Base-by-base conservation (phyloP, 1,139 yeast genomes). In the Kurtzmaniella quercitrusa region DNA sequence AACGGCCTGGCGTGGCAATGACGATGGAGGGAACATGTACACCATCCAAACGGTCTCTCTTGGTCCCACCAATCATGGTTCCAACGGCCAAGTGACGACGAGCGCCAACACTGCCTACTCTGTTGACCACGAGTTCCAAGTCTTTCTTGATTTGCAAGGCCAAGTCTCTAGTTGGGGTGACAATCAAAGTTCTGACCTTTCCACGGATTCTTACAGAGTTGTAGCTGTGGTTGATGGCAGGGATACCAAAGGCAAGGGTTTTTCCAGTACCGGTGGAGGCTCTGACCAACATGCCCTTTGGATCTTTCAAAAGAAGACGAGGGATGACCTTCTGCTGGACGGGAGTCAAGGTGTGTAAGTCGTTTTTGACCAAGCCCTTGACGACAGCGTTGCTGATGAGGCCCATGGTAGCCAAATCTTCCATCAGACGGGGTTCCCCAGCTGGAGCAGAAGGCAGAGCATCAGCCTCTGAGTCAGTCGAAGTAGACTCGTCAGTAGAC, bases 201-300 rank as follows among this genome's bases (percentile, higher is more conserved):
- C 64, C 66, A 43, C 66, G 65, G 34, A 56, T 52, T 14, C 50
- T 54, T n/a, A 61, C 59, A 37, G 56, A 58, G 8, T 59, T 48
- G 41, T 58, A 37, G 15, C 58, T 58, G 34, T 51, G 45, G 57
- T 87, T 85, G 39, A 90, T 66, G 7, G 88, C 70, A 2, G 97
- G 97, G 40, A 90, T 70, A 48, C 90, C 80, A 60, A 88, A 91
- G 0, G 96, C 95, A 47, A 87, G 79, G 0, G 97, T 91, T 62
- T 91, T 91, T 57, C 97, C 98, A 1, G 97, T 90, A 58, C 97
- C 98, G 4, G 98, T 91, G 60, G 88, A 88, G 31, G 97, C 97
- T 53, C 95, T 76, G 33, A 88, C 93, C 21, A 90, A 90, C 44
- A 89, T 70, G 51, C 94, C 91, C 11, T 61, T 62, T 37, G 74